Percentiles rank a stretch among this genome's conserved stretches.
phyloP scores from a whole-genome alignment of 2,329 filamentous ascomycete genomes.

The Chaetomium strumarium region DNA sequence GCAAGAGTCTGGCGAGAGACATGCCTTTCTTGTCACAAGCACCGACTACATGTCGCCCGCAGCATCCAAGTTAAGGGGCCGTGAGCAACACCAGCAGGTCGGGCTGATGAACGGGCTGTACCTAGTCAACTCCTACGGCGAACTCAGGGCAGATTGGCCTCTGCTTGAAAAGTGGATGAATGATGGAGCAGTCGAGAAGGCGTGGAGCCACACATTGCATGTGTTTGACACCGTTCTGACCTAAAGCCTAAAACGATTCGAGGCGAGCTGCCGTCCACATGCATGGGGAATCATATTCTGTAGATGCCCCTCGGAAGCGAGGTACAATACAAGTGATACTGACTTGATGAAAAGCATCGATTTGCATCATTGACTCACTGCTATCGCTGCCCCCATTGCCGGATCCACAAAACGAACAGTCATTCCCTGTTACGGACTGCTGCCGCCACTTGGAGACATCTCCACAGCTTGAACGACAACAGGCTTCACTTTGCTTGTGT shows the following conservation, averaged over 20 bases:
- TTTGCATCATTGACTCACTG: too few relatives aligned
- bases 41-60: background rate
- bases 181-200: background rate
- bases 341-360: too few relatives aligned
- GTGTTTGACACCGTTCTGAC: background rate
- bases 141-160: background rate
- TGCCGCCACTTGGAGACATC: too few relatives aligned
- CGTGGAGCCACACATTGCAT: background rate
- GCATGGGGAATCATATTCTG: too few relatives aligned
- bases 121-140: background rate
- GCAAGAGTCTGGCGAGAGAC: background rate
- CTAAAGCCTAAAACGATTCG: too few relatives aligned
- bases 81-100: background rate
- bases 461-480: background rate
- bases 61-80: background rate
- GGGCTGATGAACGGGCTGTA: background rate
- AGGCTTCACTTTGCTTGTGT: background rate
- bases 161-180: background rate
- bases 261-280: too few relatives aligned
- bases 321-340: too few relatives aligned
- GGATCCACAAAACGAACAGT: too few relatives aligned
- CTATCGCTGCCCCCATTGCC: too few relatives aligned
- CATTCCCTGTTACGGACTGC: too few relatives aligned
- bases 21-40: background rate
- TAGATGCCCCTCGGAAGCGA: too few relatives aligned